Evolutionary conservation across 805 yeast genomes (phyloP), one percentile per base, ranked within the genome.

Genomic region (Metschnikowia koreensis): DNA sequence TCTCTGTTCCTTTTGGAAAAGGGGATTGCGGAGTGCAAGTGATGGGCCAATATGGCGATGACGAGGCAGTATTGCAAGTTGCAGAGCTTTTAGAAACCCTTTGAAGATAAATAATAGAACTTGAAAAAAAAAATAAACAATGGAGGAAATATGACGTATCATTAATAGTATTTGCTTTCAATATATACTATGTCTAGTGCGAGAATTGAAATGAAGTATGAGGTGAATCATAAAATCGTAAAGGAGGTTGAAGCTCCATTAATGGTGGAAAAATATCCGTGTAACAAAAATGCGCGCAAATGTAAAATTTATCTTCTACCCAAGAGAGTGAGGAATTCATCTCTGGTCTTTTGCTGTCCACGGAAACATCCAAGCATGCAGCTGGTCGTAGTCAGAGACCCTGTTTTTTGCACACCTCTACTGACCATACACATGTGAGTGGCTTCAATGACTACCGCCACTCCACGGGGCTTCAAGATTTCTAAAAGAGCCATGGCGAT

Each of bases 341-440:
- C 99, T 65, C 99, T 83, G 2, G 99, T 94, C 76, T 89, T 90
- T 68, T 92, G 97, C 41, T 90, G 90, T 50, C 85, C 87, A 64
- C 97, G 81, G 77, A 94, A 94, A 59, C 96, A 88, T 9, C 99
- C 99, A 61, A 94, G 79, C 97, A 94, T 93, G 66, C 98, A 93
- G 63, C 97, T 89, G 16, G 99, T 94, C 34, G 91, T 84, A 1
- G 99, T 94, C 16, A 88, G 81, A 16, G 96, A 87, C 1, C 98
- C 97, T 0, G 97, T 83, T 70, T 94, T 94, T 69, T 94, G 97
- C 28, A 94, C 89, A 51, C 99, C 99, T 66, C 99, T 82, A 68
- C 96, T 89, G 28, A 93, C 98, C 99, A 94, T 94, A 70, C 99
- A 94, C 99, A 94, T 94, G 67, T 94, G 99, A 1, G 93, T 82